Conservation (phyloP, 2,329 filamentous ascomycete genomes). For the Nannizziopsis barbatae region DNA sequence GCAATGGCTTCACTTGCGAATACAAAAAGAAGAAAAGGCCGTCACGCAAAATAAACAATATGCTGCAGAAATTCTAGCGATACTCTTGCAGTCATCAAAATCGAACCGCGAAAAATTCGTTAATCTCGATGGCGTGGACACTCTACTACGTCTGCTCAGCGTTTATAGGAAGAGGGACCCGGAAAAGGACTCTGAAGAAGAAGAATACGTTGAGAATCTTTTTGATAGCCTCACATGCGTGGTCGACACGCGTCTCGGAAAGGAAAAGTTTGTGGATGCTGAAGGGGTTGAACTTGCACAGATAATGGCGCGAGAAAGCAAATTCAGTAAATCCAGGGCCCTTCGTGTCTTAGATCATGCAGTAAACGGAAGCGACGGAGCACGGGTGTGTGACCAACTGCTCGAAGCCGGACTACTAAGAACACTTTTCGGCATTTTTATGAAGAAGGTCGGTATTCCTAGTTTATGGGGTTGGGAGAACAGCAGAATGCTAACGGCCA, state of each 20-base stretch:
- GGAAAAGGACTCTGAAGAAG: constrained; percentile 72
- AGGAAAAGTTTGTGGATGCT: constrained; percentile 70
- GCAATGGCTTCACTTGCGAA: constrained; percentile 65
- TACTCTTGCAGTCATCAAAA: constrained; percentile 66
- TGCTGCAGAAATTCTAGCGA: constrained; percentile 79
- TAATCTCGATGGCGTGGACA: constrained; percentile 60
- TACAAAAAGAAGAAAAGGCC: constrained; percentile 54
- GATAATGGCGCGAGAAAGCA: constrained; percentile 84
- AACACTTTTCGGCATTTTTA: constrained; percentile 73
- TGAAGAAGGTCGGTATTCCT: constrained; percentile 51
- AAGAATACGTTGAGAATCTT: constrained; percentile 88
- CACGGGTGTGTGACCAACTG: constrained; percentile 58
- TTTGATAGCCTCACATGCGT: constrained; percentile 79
- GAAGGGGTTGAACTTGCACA: constrained; percentile 86
- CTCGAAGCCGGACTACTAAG: constrained; percentile 79
- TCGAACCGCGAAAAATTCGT: constrained; percentile 55
- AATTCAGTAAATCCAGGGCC: constrained; percentile 66
- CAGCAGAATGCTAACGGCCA: not conserved
- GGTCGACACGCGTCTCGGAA: constrained; percentile 63
- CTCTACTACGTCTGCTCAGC: constrained; percentile 70
- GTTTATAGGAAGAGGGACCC: constrained; percentile 80
- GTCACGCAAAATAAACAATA: constrained; percentile 93
- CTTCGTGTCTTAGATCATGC: constrained; percentile 79
- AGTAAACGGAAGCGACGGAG: constrained; percentile 46
- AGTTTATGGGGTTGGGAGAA: not conserved